phyloP scores from a whole-genome alignment of 2,329 filamentous ascomycete species.

The Pseudonectria foliicola region DNA sequence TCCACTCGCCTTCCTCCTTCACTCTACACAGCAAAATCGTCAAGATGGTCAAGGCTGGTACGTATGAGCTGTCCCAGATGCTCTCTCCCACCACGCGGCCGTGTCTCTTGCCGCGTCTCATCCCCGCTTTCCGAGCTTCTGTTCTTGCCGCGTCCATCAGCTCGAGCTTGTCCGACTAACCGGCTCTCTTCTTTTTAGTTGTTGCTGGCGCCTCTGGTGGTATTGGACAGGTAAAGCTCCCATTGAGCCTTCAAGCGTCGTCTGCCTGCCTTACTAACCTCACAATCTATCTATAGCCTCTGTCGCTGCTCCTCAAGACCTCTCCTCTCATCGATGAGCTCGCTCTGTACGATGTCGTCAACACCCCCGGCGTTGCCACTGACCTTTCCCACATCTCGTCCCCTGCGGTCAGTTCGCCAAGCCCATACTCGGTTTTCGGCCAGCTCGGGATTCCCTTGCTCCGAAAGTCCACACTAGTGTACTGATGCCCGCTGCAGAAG shows the following conservation, averaged over 20 bases:
- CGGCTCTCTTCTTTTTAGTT: slow-evolving; percentile 34
- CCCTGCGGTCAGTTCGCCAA: slow-evolving; percentile 53
- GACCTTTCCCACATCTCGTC: slow-evolving; percentile 98
- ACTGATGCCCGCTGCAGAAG: slow-evolving; percentile 50
- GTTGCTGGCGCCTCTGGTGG: slow-evolving; percentile 96
- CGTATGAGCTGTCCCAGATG: slow-evolving; percentile 14
- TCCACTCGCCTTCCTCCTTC: slow-evolving; percentile 8
- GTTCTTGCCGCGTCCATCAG: slow-evolving; percentile 1
- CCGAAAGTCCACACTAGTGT: slow-evolving; percentile 12
- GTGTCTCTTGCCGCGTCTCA: slow-evolving; percentile 1
- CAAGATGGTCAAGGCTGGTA: slow-evolving; percentile 58
- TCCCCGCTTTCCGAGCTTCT: slow-evolving; percentile 17
- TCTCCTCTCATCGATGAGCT: slow-evolving; percentile 85
- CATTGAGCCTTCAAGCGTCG: slow-evolving; percentile 1
- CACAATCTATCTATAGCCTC: slow-evolving; percentile 52
- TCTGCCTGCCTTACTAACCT: slow-evolving; percentile 13
- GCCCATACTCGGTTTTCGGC: slow-evolving; percentile 3
- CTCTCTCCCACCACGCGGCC: too few species aligned
- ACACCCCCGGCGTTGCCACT: slow-evolving; percentile 91
- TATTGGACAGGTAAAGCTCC: slow-evolving; percentile 79
- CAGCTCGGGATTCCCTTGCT: slow-evolving; percentile 10
- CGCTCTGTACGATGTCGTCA: slow-evolving; percentile 97
- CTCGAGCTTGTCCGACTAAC: not conserved
- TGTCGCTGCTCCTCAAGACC: slow-evolving; percentile 93
- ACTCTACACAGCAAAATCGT: slow-evolving; percentile 13